A percentile compares a stretch with the other conserved stretches of the same genome.
These are phyloP conservation scores for Decorospora gaudefroyi DNA, from an alignment of 2,329 filamentous ascomycete genomes.

Conservation along the genomic window DNA sequence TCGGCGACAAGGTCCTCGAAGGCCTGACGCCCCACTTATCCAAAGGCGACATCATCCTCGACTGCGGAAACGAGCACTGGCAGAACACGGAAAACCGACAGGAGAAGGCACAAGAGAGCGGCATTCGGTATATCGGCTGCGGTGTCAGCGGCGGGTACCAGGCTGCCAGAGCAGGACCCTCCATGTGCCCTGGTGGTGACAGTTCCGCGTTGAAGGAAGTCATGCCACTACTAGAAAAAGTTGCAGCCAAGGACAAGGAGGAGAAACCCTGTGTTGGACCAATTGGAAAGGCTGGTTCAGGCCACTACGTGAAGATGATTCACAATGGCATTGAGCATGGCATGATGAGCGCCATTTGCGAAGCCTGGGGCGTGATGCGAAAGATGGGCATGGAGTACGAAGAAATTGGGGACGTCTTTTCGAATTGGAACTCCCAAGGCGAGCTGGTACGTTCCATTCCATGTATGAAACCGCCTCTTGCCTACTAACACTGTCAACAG, in stretches of 20 bases:
- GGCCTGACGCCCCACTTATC: conserved; percentile 58
- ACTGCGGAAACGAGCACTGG: conserved; percentile 71
- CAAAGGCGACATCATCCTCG: conserved; percentile 68
- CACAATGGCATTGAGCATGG: conserved; percentile 76
- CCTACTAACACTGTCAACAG: conserved; percentile 24
- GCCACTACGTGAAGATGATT: conserved; percentile 77
- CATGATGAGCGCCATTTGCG: conserved; percentile 68
- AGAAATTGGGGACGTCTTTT: conserved; percentile 64
- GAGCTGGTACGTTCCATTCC: conserved; percentile 53
- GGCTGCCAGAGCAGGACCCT: conserved; percentile 66
- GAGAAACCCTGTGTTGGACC: conserved; percentile 64
- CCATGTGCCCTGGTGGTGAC: conserved; percentile 68
- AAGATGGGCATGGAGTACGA: conserved; percentile 63
- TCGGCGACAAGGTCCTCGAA: conserved; percentile 55
- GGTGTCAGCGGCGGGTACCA: conserved; percentile 73
- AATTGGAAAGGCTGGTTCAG: conserved; percentile 65
- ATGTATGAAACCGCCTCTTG: background rate
- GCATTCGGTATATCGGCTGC: conserved; percentile 68
- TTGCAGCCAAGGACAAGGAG: conserved; percentile 65
- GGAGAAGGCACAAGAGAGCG: conserved; percentile 58
- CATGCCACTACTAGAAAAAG: conserved; percentile 63
- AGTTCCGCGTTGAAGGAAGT: conserved; percentile 61
- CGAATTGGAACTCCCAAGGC: conserved; percentile 63
- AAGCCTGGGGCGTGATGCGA: conserved; percentile 68
- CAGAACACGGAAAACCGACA: conserved; percentile 67